phyloP scores from a whole-genome alignment of 176 grass and related monocot genomes.

The Ampelocalamus luodianensis region DNA sequence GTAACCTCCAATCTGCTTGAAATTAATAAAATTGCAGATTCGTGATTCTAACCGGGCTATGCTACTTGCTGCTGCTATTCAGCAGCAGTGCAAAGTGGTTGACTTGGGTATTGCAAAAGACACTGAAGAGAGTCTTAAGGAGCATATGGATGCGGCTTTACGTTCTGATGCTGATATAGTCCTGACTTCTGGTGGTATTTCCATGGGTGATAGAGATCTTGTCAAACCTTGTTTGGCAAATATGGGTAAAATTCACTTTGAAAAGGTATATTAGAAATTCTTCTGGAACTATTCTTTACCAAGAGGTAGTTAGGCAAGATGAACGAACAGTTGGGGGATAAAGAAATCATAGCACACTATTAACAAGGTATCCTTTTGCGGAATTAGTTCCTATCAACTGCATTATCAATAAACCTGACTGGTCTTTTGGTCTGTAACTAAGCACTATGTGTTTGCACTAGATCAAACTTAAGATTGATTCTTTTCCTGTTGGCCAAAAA shows the following conservation, averaged over 20 bases:
- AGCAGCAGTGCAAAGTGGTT: conserved; percentile 82
- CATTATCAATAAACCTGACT: neutral
- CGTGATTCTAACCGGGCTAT: conserved; percentile 93
- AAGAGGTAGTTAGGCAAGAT: neutral
- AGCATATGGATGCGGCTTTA: conserved; percentile 70
- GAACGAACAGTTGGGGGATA: neutral
- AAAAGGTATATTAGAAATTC: conserved; percentile 65
- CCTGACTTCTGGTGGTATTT: conserved; percentile 91
- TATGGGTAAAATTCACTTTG: conserved; percentile 87
- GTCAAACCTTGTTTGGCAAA: conserved; percentile 89
- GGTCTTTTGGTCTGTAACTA: neutral
- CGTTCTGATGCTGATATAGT: conserved; percentile 77
- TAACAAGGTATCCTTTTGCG: neutral
- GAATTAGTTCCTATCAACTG: neutral
- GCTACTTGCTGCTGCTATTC: conserved; percentile 78
- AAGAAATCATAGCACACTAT: neutral
- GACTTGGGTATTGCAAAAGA: conserved; percentile 90
- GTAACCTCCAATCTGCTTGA: conserved; percentile 10
- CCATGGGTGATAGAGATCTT: conserved; percentile 96
- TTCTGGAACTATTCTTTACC: neutral
- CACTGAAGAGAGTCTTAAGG: conserved; percentile 73
- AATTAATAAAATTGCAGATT: conserved; percentile 65
- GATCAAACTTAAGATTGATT: neutral
- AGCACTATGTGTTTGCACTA: neutral
- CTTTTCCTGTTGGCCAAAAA: neutral